Percentiles rank a stretch among this genome's conserved stretches.
Evolutionary conservation across 352 stramenopile genomes (phyloP).

Genomic region (Phytopythium sindhum): DNA sequence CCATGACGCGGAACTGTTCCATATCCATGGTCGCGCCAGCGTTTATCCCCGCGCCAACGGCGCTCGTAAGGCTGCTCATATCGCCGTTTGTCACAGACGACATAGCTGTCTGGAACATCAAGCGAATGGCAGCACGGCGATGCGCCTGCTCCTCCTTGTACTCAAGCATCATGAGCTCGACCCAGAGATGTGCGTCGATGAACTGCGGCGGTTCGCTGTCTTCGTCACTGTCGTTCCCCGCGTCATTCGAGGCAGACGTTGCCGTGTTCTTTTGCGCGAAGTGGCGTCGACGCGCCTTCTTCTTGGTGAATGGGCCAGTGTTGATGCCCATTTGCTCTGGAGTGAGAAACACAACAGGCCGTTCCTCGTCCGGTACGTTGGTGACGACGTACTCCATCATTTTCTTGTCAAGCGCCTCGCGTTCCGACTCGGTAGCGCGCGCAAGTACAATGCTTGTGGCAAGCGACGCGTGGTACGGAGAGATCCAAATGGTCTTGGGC

Average conservation of each 20-base stretch:
- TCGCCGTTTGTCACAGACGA: slow-evolving; percentile 22
- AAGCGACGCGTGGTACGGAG: slow-evolving; percentile 65
- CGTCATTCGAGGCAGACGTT: neutral
- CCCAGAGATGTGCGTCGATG: slow-evolving; percentile 74
- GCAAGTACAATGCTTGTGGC: slow-evolving; percentile 71
- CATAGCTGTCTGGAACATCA: slow-evolving; percentile 92
- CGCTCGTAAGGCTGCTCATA: slow-evolving; percentile 15
- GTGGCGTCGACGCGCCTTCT: slow-evolving; percentile 4
- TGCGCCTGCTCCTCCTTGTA: slow-evolving; percentile 93
- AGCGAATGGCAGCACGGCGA: slow-evolving; percentile 79
- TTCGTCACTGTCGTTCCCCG: slow-evolving; percentile 11
- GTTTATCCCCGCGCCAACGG: slow-evolving; percentile 8
- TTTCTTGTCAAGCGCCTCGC: slow-evolving; percentile 54
- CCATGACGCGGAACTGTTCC: slow-evolving; percentile 88
- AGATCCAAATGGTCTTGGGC: slow-evolving; percentile 81
- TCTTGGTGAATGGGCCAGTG: slow-evolving; percentile 9
- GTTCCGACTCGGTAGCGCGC: slow-evolving; percentile 64
- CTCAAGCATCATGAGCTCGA: slow-evolving; percentile 88
- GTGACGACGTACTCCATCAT: slow-evolving; percentile 62
- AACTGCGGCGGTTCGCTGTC: slow-evolving; percentile 33
- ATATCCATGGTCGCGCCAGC: slow-evolving; percentile 79
- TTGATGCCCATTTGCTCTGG: slow-evolving; percentile 11
- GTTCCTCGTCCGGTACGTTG: slow-evolving; percentile 57
- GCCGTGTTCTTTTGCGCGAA: neutral
- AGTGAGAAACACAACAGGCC: slow-evolving; percentile 41